Percentiles rank a stretch among this genome's conserved stretches.
phyloP scores from a whole-genome alignment of 2,329 filamentous ascomycete genomes.

The Exophiala aquamarina region DNA sequence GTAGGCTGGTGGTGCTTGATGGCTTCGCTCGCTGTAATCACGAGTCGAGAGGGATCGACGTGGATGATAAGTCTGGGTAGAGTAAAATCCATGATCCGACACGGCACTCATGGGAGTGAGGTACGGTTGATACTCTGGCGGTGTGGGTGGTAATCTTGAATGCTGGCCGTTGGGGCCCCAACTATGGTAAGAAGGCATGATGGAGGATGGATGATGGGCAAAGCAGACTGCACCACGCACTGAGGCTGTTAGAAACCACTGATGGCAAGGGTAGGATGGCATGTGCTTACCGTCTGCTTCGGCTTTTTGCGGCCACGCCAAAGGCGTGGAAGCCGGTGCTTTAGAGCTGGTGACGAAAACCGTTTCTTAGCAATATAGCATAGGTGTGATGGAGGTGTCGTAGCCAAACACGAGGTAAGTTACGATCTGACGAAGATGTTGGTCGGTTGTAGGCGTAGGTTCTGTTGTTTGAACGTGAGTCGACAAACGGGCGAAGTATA shows the following conservation, averaged over 20 bases:
- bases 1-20: slow-evolving; percentile 42
- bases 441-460: no score
- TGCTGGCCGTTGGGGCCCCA: slow-evolving; percentile 27
- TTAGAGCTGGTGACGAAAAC: slow-evolving; percentile 9
- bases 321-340: slow-evolving; percentile 24
- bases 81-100: slow-evolving; percentile 33
- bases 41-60: slow-evolving; percentile 44
- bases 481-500: no score
- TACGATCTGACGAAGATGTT: no score
- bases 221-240: slow-evolving; percentile 24
- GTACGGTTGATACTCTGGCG: slow-evolving; percentile 29
- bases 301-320: slow-evolving; percentile 19
- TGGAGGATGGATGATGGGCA: slow-evolving; percentile 14
- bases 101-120: slow-evolving; percentile 26
- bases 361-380: slow-evolving; percentile 17
- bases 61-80: slow-evolving; percentile 38
- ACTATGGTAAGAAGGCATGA: slow-evolving; percentile 27
- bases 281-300: slow-evolving; percentile 22
- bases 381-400: slow-evolving; percentile 7
- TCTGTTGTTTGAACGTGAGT: no score
- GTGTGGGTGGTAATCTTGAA: slow-evolving; percentile 27
- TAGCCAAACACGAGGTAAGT: no score
- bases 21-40: slow-evolving; percentile 48
- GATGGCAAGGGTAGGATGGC: neutral
- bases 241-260: slow-evolving; percentile 2